Evolutionary conservation across 2,329 filamentous ascomycete genomes (phyloP), one percentile per base, ranked within the genome.

Genomic region (Cordyceps javanica): DNA sequence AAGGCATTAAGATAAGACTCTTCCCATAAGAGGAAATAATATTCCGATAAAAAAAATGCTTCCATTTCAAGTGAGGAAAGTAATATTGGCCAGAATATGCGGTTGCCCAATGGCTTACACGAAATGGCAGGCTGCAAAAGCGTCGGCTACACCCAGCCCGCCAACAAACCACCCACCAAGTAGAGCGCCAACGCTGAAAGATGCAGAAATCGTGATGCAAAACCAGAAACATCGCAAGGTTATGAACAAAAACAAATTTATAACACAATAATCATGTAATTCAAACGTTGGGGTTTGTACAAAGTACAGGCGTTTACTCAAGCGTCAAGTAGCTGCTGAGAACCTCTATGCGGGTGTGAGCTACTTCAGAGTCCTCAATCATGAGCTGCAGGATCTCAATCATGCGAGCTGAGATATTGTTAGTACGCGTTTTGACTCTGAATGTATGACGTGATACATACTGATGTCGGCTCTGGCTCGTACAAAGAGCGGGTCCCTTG

Each of bases 381-480:
- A 85, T 85, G 16, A 75, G 65, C 57, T 80, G 75, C 81, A 87
- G 80, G 51, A 87, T 86, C 55, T 85, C 76, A 28, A 87, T 80
- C 83, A 87, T 86, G 60, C 78, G 76, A 42, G 75, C 81, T 85
- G 59, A 13, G n/a, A 8, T 14, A 19, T 54, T 57, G 32, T 55
- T 32, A 59, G 58, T 32, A 50, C 38, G n/a, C 30, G 19, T 60
- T 39, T 23, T 51, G 45, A 30, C 44, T 48, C 36, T 16, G 23
- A 5, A 39, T 55, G n/a, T 39, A 5, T 16, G 23, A 14, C 21
- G n/a, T 32, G 19, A 57, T 44, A 74, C 82, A 74, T 67, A 86
- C 83, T 73, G 60, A 88, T 83, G 73, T 87, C 84, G 10, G 72
- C 71, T 65, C 77, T 81, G 0, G 81, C 84, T 64, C 82, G 77